Conservation (phyloP, 1,139 yeast genomes). For the Taiozyma sp. region DNA sequence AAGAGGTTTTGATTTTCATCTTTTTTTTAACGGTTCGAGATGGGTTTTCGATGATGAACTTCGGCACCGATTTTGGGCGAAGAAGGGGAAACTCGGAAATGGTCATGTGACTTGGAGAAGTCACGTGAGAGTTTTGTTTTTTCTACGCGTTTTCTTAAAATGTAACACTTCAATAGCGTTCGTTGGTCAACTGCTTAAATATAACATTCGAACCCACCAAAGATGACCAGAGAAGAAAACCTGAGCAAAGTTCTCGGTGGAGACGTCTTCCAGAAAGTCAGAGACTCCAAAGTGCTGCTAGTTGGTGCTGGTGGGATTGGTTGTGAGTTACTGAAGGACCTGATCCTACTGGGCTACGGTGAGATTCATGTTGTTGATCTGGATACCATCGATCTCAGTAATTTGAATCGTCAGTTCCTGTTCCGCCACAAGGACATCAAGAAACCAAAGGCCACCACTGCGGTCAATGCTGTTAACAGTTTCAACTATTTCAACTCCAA, state of each 20-base stretch:
- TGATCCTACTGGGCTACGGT: conserved; percentile 79
- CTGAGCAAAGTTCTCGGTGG: conserved; percentile 9
- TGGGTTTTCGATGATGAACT: not conserved
- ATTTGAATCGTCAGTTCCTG: conserved; percentile 88
- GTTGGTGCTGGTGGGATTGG: conserved; percentile 99
- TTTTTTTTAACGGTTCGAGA: not conserved
- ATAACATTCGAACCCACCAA: no score
- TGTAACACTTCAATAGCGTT: no score
- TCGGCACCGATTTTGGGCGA: not conserved
- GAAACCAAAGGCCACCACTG: conserved; percentile 78
- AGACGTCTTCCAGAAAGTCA: conserved; percentile 5
- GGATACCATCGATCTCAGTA: conserved; percentile 90
- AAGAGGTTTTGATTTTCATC: not conserved
- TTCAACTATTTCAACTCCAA: conserved; percentile 71
- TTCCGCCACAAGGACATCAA: conserved; percentile 86
- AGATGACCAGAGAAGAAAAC: conserved; percentile 8
- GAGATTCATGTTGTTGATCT: conserved; percentile 90
- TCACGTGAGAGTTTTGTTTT: no score
- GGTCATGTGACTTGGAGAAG: not conserved
- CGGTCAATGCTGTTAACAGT: conserved; percentile 71
- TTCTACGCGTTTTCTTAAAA: no score
- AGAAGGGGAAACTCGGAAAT: not conserved
- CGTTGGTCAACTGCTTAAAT: no score
- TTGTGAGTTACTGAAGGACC: conserved; percentile 85
- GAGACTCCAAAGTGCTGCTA: conserved; percentile 57